Evolutionary conservation across 192 early-diverging fungal species (phyloP).

Genomic region (Chytriomyces sp.): DNA sequence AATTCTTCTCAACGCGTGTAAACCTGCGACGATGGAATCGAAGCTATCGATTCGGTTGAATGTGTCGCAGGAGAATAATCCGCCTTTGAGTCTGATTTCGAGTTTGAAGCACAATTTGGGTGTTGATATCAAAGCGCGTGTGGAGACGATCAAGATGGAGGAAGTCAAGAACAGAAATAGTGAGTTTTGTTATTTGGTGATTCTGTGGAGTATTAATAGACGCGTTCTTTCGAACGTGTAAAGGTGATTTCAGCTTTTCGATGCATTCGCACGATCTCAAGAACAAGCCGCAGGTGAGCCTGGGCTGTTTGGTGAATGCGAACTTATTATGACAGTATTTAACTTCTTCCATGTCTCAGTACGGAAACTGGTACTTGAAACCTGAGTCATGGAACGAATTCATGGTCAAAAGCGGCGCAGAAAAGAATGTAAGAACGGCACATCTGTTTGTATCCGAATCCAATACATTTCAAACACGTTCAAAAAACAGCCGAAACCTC

Average conservation of each 20-base stretch:
- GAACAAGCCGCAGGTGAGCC: background rate
- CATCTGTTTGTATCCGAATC: background rate
- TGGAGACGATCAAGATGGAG: constrained; percentile 19
- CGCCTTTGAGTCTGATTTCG: constrained; percentile 34
- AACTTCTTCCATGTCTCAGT: constrained; percentile 15
- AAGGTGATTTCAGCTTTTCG: constrained; percentile 7
- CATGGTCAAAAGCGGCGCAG: constrained; percentile 37
- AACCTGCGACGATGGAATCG: constrained; percentile 49
- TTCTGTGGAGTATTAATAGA: background rate
- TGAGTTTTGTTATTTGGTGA: background rate
- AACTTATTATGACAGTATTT: too few species aligned
- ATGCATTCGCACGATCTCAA: background rate
- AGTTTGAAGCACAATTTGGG: constrained; percentile 38
- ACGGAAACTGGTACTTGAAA: constrained; percentile 49
- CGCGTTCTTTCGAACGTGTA: background rate
- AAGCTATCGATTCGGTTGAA: constrained; percentile 45
- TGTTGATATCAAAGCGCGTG: constrained; percentile 5
- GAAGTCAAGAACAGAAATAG: background rate
- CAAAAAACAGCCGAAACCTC: constrained; percentile 18
- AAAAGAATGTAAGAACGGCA: constrained; percentile 4
- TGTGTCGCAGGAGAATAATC: constrained; percentile 49
- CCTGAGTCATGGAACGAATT: constrained; percentile 47
- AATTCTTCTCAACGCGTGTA: constrained; percentile 54
- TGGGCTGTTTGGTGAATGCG: background rate
- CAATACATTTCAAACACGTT: background rate